A percentile compares a stretch with the other conserved stretches of the same genome.
Evolutionary conservation across 2,329 filamentous ascomycete species (phyloP).

Genomic region (Plenodomus tracheiphilus): DNA sequence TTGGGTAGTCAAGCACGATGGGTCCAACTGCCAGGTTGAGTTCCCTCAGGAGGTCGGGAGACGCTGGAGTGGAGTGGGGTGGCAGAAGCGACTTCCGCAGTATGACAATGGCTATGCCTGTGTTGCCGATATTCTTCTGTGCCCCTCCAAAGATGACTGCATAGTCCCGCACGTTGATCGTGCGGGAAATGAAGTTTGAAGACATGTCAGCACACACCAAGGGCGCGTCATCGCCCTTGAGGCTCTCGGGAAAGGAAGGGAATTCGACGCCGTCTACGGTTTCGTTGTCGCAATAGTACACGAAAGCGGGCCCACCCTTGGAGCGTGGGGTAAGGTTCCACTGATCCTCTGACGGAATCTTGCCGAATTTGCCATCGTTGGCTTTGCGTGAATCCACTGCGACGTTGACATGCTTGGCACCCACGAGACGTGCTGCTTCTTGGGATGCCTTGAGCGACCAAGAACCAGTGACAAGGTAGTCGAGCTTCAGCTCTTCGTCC

Average conservation of each 20-base stretch:
- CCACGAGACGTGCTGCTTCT: slow-evolving; percentile 78
- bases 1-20: slow-evolving; percentile 79
- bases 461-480: slow-evolving; percentile 88
- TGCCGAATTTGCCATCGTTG: slow-evolving; percentile 82
- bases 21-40: slow-evolving; percentile 79
- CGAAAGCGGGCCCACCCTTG: slow-evolving; percentile 62
- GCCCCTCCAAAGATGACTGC: slow-evolving; percentile 86
- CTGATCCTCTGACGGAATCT: slow-evolving; percentile 73
- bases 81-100: slow-evolving; percentile 80
- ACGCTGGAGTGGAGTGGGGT: slow-evolving; percentile 60
- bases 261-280: slow-evolving; percentile 94
- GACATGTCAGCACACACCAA: slow-evolving; percentile 92
- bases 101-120: slow-evolving; percentile 84
- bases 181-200: slow-evolving; percentile 86
- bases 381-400: slow-evolving; percentile 65
- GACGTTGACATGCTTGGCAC: slow-evolving; percentile 78
- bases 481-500: slow-evolving; percentile 72
- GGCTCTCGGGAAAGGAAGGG: slow-evolving; percentile 67
- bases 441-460: slow-evolving; percentile 90
- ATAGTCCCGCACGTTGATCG: slow-evolving; percentile 77
- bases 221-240: slow-evolving; percentile 66
- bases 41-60: slow-evolving; percentile 69
- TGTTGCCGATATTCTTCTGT: slow-evolving; percentile 89
- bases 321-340: slow-evolving; percentile 72
- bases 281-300: slow-evolving; percentile 94